Percentiles rank a stretch among this genome's conserved stretches.
Conservation (phyloP, 495 filamentous ascomycete species). For the Penicillium soppii region DNA sequence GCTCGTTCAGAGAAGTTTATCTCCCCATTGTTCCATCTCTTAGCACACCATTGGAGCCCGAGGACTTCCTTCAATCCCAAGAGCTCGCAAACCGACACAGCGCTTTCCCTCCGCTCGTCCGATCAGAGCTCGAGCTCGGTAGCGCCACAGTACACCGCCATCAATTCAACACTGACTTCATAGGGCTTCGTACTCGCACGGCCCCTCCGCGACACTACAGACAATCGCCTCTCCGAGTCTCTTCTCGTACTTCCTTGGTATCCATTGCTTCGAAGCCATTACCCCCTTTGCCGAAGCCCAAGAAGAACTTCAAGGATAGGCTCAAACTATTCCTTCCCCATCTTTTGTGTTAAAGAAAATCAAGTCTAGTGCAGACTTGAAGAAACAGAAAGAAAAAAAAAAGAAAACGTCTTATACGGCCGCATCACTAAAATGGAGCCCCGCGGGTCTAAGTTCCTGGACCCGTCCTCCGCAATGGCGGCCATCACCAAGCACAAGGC, state of each 20-base stretch:
- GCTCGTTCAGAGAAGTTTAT: neutral
- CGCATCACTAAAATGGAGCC: conserved; percentile 30
- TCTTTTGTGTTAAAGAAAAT: no score
- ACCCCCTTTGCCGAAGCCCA: no score
- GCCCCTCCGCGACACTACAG: neutral
- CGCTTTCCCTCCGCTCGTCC: neutral
- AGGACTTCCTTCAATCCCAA: no score
- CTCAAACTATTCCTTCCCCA: neutral
- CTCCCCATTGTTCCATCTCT: neutral
- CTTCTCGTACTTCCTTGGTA: neutral
- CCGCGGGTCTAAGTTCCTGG: conserved; percentile 37
- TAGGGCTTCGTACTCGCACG: neutral
- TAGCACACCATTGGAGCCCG: neutral
- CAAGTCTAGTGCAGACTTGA: no score
- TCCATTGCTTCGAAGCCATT: no score
- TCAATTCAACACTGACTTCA: neutral
- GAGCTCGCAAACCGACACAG: neutral
- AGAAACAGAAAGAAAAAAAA: no score
- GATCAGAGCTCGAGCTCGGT: no score
- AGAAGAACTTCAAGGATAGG: neutral
- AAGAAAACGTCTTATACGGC: no score
- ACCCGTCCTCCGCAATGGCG: conserved; percentile 47
- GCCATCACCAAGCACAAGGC: conserved; percentile 50
- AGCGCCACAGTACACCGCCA: no score
- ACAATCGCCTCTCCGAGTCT: neutral